phyloP scores from a whole-genome alignment of 2,329 filamentous ascomycete genomes.

The Diaporthe eres region DNA sequence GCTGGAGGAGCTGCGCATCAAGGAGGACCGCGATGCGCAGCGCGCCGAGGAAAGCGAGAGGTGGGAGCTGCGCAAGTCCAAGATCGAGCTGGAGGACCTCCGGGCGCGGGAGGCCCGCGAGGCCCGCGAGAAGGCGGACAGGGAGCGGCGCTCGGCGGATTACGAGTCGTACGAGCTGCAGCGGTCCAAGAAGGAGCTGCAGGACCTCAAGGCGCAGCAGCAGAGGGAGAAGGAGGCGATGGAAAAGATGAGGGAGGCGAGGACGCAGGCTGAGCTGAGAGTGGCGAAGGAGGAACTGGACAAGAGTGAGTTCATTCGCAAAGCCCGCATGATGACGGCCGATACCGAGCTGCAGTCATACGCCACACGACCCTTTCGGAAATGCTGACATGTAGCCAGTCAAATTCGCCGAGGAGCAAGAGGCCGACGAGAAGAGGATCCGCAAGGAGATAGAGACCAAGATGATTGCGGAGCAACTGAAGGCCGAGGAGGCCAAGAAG shows the following conservation, averaged over 20 bases:
- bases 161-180: conserved; percentile 54
- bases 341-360: conserved; percentile 19
- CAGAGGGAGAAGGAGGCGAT: conserved; percentile 52
- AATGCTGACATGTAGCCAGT: conserved; percentile 43
- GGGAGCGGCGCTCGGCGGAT: conserved; percentile 44
- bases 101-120: conserved; percentile 35
- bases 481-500: conserved; percentile 60
- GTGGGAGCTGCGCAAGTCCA: conserved; percentile 53
- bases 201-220: conserved; percentile 54
- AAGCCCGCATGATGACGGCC: not conserved
- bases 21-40: conserved; percentile 55
- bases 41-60: conserved; percentile 51
- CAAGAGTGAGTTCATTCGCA: conserved; percentile 46
- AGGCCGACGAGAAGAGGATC: conserved; percentile 65
- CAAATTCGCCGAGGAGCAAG: conserved; percentile 60
- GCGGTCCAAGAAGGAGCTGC: conserved; percentile 56
- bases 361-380: not conserved
- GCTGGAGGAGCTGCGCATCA: conserved; percentile 61
- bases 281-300: conserved; percentile 64
- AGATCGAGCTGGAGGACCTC: conserved; percentile 55
- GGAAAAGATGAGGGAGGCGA: conserved; percentile 56
- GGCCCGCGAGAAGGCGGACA: conserved; percentile 43
- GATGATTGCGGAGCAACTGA: conserved; percentile 62
- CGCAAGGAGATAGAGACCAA: conserved; percentile 66
- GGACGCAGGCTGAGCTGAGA: conserved; percentile 65